Percentiles rank a stretch among this genome's conserved stretches.
Evolutionary conservation across 2,329 filamentous ascomycete genomes (phyloP).

Genomic region (Microdochium paspali): DNA sequence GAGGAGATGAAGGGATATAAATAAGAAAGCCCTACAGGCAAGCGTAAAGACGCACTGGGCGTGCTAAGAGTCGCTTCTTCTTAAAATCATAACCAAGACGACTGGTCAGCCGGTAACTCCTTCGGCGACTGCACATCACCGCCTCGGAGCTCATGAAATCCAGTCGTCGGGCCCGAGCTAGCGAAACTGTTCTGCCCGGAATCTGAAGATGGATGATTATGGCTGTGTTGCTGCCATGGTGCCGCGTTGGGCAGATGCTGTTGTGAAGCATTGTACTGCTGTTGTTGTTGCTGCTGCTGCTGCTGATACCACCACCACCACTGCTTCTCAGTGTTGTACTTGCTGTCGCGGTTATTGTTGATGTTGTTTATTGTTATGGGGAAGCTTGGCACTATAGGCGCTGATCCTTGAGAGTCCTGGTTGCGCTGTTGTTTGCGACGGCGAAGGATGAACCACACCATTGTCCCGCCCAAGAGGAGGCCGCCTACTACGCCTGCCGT

Average conservation of each 20-base stretch:
- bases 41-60: too few relatives aligned
- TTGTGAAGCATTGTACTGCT: too few relatives aligned
- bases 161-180: neutral
- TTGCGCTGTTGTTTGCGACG: neutral
- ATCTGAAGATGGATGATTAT: neutral
- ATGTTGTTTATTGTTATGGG: neutral
- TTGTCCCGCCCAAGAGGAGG: neutral
- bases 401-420: too few relatives aligned
- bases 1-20: too few relatives aligned
- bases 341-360: neutral
- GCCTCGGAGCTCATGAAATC: neutral
- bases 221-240: too few relatives aligned
- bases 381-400: neutral
- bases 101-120: neutral
- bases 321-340: too few relatives aligned
- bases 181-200: neutral
- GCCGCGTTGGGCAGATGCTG: too few relatives aligned
- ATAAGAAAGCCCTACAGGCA: too few relatives aligned
- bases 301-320: too few relatives aligned
- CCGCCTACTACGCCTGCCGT: neutral
- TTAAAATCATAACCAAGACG: neutral
- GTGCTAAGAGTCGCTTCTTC: neutral
- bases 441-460: neutral
- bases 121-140: neutral
- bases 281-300: too few relatives aligned